Evolutionary conservation across 768 basidiomycete genomes (phyloP), one percentile per base, ranked within the genome.

Genomic region (Russula vinacea): DNA sequence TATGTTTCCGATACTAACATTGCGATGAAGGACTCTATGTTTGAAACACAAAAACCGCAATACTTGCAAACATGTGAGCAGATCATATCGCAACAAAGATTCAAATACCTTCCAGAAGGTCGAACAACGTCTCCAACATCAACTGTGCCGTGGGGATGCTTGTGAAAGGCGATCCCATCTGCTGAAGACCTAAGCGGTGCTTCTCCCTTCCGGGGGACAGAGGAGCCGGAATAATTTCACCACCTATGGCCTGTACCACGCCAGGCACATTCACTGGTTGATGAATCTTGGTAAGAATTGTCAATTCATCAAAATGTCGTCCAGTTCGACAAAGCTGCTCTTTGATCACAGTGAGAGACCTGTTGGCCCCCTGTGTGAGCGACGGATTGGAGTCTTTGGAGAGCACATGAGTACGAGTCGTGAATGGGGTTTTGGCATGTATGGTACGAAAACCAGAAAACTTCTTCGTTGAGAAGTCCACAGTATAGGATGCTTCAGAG

Each of bases 61-160:
- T 11, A 39, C 37, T 40, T 40, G 16, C 40, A 40, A 40, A 40
- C 40, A 40, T 16, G 40, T 16, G 14, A 40, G 40, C 40, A 40
- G 13, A 40, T 40, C 40, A 3, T 40, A 40, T 40, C 16, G 16
- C 40, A 7, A 40, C 2, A 40, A 40, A 40, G 40, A 40, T 16
- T 17, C 40, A 44, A 56, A 56, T 56, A 56, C 56, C 56, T 56
- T 56, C 56, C 13, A 56, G 56, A 44, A 56, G 6, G 26, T 56
- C 56, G 40, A 56, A 56, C 56, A 58, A 58, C 57, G 11, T 35
- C 57, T 49, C 57, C 45, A 58, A 49, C 33, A 58, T 3, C 24
- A 22, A 33, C 11, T 9, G 3, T 10, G 17, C 13, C n/a, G 56
- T 57, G 17, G 26, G 56, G 56, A 57, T 57, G 14, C 56, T 57